These are phyloP conservation scores for Suillus ampliporus DNA, from an alignment of 768 basidiomycete species.

Conservation along the genomic window DNA sequence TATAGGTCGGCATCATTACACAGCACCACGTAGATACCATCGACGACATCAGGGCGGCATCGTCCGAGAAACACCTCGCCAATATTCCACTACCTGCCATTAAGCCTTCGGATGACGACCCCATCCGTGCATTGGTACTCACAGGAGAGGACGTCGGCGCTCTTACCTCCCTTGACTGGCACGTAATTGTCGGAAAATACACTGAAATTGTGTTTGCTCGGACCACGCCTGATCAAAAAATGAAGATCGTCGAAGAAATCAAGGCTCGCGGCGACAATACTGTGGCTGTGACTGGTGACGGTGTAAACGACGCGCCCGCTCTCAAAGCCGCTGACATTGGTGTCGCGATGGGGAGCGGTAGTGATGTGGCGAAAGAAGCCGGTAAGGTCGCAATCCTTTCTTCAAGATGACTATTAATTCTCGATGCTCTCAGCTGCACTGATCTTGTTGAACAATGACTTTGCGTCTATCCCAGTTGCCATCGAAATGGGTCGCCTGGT, in stretches of 20 bases:
- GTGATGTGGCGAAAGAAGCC: slow-evolving; percentile 60
- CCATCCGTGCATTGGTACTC: slow-evolving; percentile 45
- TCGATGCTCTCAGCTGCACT: slow-evolving; percentile 39
- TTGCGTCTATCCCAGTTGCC: slow-evolving; percentile 61
- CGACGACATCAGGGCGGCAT: slow-evolving; percentile 30
- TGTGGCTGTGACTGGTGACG: slow-evolving; percentile 63
- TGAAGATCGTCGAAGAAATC: slow-evolving; percentile 60
- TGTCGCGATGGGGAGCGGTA: slow-evolving; percentile 56
- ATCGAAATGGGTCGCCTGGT: slow-evolving; percentile 64
- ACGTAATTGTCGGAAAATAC: slow-evolving; percentile 43
- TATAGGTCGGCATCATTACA: slow-evolving; percentile 49
- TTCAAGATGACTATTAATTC: background rate
- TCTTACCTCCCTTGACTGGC: slow-evolving; percentile 46
- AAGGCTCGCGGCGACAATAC: slow-evolving; percentile 52
- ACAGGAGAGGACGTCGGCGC: slow-evolving; percentile 50
- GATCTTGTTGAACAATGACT: slow-evolving; percentile 62
- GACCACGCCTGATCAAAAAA: slow-evolving; percentile 62
- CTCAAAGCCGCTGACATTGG: slow-evolving; percentile 61
- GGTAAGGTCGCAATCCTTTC: slow-evolving; percentile 37
- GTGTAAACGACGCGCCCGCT: slow-evolving; percentile 58
- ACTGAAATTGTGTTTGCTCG: slow-evolving; percentile 57
- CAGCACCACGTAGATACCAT: slow-evolving; percentile 43
- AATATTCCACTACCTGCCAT: slow-evolving; percentile 24
- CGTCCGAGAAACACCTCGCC: slow-evolving; percentile 23
- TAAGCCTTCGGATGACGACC: slow-evolving; percentile 45